A percentile compares a stretch with the other conserved stretches of the same genome.
Evolutionary conservation across 192 early-diverging fungal species (phyloP).

Genomic region (Backusella psychrophila): DNA sequence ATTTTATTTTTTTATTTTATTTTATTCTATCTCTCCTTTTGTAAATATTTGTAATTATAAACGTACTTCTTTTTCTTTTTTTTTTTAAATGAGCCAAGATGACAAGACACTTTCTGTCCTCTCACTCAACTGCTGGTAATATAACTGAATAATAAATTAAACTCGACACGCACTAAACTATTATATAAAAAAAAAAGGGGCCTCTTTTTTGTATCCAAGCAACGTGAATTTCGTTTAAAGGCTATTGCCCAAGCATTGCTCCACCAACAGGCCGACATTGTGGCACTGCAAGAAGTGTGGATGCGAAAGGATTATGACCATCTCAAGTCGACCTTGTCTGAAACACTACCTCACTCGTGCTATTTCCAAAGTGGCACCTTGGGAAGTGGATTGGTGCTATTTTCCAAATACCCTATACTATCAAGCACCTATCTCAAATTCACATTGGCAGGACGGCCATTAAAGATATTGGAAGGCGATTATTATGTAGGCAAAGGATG

Average conservation of each 20-base stretch:
- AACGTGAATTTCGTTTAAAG: slow-evolving; percentile 37
- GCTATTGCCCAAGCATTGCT: slow-evolving; percentile 47
- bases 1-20: no score
- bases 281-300: slow-evolving; percentile 49
- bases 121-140: slow-evolving; percentile 53
- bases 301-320: slow-evolving; percentile 34
- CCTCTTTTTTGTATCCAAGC: slow-evolving; percentile 41
- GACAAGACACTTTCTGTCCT: slow-evolving; percentile 33
- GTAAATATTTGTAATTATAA: background rate
- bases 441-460: slow-evolving; percentile 47
- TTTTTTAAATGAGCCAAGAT: background rate
- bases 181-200: slow-evolving; percentile 43
- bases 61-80: no score
- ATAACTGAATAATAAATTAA: background rate
- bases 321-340: slow-evolving; percentile 13
- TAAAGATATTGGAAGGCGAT: slow-evolving; percentile 52
- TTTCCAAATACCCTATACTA: slow-evolving; percentile 47
- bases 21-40: background rate
- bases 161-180: background rate
- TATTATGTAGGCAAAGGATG: slow-evolving; percentile 57
- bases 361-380: slow-evolving; percentile 40
- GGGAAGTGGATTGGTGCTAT: slow-evolving; percentile 42
- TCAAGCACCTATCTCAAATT: slow-evolving; percentile 40
- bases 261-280: slow-evolving; percentile 26
- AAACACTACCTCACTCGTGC: slow-evolving; percentile 28